Evolutionary conservation across 495 filamentous ascomycete species (phyloP).

Genomic region (Gamarada debralockiae): DNA sequence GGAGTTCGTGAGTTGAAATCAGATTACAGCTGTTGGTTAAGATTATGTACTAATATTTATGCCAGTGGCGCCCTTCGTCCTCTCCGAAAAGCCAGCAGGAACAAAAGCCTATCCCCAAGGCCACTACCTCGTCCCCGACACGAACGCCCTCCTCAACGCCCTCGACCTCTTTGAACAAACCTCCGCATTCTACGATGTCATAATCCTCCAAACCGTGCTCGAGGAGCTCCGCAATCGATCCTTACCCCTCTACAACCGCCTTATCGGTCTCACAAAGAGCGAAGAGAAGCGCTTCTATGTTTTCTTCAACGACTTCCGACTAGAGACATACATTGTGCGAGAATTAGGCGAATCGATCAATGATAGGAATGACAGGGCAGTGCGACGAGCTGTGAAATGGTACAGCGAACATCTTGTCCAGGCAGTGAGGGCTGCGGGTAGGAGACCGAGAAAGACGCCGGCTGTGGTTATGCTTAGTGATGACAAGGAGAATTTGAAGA

Average conservation of each 20-base stretch:
- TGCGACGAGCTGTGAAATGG: slow-evolving; percentile 83
- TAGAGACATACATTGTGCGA: slow-evolving; percentile 81
- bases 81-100: slow-evolving; percentile 81
- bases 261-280: slow-evolving; percentile 84
- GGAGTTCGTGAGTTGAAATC: slow-evolving; percentile 54
- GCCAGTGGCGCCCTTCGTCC: slow-evolving; percentile 73
- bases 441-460: slow-evolving; percentile 58
- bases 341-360: slow-evolving; percentile 84
- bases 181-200: slow-evolving; percentile 88
- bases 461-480: slow-evolving; percentile 91
- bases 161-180: slow-evolving; percentile 96
- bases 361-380: slow-evolving; percentile 91
- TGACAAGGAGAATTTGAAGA: slow-evolving; percentile 80
- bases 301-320: slow-evolving; percentile 97
- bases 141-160: slow-evolving; percentile 90
- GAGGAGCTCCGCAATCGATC: slow-evolving; percentile 95
- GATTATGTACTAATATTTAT: slow-evolving; percentile 13
- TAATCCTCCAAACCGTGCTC: slow-evolving; percentile 91
- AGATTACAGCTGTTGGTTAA: too few relatives aligned
- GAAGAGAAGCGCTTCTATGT: slow-evolving; percentile 97
- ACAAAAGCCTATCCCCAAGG: slow-evolving; percentile 78
- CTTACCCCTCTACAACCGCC: slow-evolving; percentile 88
- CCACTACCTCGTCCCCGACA: slow-evolving; percentile 94
- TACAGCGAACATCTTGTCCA: slow-evolving; percentile 75
- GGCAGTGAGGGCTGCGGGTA: slow-evolving; percentile 45